Conservation (phyloP, 345 rosid species). For the Corchorus capsularis region DNA sequence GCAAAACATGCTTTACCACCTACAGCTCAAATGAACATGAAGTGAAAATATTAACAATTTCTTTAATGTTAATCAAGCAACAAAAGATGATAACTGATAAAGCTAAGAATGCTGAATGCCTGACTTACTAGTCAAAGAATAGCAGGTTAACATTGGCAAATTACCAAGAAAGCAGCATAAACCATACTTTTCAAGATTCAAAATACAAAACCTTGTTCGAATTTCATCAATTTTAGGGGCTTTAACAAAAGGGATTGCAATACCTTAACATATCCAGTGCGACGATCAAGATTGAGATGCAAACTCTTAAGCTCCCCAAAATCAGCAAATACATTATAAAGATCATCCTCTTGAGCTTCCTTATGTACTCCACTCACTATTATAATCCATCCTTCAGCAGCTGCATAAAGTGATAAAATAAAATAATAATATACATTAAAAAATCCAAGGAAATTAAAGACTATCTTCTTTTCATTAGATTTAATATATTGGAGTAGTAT, state of each 20-base stretch:
- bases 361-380: constrained; percentile 69
- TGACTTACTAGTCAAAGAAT: too few relatives aligned
- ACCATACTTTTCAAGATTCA: neutral
- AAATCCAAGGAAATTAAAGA: too few relatives aligned
- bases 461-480: too few relatives aligned
- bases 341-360: constrained; percentile 79
- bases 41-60: too few relatives aligned
- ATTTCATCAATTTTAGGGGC: too few relatives aligned
- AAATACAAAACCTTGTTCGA: neutral
- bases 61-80: too few relatives aligned
- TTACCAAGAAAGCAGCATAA: neutral
- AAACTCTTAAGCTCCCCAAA: constrained; percentile 69
- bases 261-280: constrained; percentile 81
- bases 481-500: too few relatives aligned
- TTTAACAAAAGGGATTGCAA: neutral
- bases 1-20: too few relatives aligned
- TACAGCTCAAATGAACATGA: too few relatives aligned
- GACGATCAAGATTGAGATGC: constrained; percentile 74
- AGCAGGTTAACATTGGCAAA: neutral
- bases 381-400: constrained; percentile 81
- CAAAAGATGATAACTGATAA: too few relatives aligned
- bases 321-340: constrained; percentile 61
- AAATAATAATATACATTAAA: too few relatives aligned
- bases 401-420: constrained; percentile 30
- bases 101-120: too few relatives aligned